These are phyloP conservation scores for Apiospora arundinis DNA, from an alignment of 2,329 filamentous ascomycete genomes.

Conservation along the genomic window DNA sequence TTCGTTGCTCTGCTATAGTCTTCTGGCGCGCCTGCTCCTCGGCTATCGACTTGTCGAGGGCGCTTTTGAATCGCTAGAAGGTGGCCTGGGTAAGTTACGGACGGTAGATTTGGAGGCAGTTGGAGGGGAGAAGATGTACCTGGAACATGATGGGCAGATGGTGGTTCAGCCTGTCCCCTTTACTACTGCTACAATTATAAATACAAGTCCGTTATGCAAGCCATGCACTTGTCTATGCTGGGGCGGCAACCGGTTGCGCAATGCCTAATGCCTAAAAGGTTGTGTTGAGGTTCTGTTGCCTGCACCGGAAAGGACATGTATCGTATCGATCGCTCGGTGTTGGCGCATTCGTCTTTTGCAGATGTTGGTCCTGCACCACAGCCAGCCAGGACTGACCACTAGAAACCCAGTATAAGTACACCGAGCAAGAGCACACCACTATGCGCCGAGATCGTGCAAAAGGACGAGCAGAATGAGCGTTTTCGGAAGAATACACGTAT, in stretches of 20 bases:
- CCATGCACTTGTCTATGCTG: slow-evolving; percentile 13
- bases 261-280: neutral
- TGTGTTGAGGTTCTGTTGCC: neutral
- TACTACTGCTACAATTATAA: slow-evolving; percentile 2
- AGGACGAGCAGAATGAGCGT: too few relatives aligned
- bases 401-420: neutral
- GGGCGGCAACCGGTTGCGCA: slow-evolving; percentile 3
- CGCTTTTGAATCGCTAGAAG: slow-evolving; percentile 77
- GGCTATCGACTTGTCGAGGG: slow-evolving; percentile 85
- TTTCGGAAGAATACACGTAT: neutral
- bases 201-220: neutral
- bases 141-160: slow-evolving; percentile 10
- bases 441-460: neutral
- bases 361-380: neutral
- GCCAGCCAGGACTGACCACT: slow-evolving; percentile 8
- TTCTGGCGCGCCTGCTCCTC: slow-evolving; percentile 88
- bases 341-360: slow-evolving; percentile 10
- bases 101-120: neutral
- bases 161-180: neutral
- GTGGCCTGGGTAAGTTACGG: neutral
- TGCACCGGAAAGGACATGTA: slow-evolving; percentile 12
- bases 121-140: neutral
- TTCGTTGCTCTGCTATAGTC: slow-evolving; percentile 52
- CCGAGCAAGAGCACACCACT: neutral
- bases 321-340: neutral